A percentile compares a stretch with the other conserved stretches of the same genome.
Evolutionary conservation across 2,329 filamentous ascomycete species (phyloP).

Genomic region (Ciborinia camelliae): DNA sequence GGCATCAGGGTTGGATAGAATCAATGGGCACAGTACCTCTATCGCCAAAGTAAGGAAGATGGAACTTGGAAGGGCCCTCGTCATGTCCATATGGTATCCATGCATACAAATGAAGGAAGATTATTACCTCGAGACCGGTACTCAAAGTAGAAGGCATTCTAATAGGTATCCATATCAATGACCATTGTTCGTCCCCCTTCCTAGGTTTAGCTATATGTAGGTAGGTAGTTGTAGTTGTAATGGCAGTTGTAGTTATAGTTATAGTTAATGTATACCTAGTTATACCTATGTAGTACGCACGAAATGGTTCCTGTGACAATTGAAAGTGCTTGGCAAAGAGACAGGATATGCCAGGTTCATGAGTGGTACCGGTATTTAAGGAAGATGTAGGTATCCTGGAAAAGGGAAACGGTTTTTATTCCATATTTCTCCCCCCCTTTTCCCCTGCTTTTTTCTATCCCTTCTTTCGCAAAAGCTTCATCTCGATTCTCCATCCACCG

Average conservation of each 20-base stretch:
- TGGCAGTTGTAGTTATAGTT: no score
- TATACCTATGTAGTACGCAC: no score
- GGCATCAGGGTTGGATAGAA: conserved; percentile 1
- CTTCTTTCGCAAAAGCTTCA: background rate
- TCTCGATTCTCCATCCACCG: no score
- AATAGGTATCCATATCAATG: no score
- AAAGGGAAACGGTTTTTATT: background rate
- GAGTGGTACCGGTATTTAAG: background rate
- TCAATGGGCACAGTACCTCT: no score
- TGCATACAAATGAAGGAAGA: background rate
- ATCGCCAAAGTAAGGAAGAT: background rate
- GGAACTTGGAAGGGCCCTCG: no score
- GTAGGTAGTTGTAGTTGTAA: no score
- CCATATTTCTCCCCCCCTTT: no score
- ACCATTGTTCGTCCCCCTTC: background rate
- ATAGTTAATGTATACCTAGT: no score
- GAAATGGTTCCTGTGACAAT: conserved; percentile 10
- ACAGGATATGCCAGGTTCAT: background rate
- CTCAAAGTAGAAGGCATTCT: background rate
- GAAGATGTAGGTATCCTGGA: conserved; percentile 4
- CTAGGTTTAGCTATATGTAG: no score
- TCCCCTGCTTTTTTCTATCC: background rate
- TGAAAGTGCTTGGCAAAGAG: background rate
- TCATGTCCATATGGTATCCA: background rate
- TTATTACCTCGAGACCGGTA: background rate